Base-by-base conservation (phyloP, 2,329 filamentous ascomycete species). In the Exserohilum rostratum region DNA sequence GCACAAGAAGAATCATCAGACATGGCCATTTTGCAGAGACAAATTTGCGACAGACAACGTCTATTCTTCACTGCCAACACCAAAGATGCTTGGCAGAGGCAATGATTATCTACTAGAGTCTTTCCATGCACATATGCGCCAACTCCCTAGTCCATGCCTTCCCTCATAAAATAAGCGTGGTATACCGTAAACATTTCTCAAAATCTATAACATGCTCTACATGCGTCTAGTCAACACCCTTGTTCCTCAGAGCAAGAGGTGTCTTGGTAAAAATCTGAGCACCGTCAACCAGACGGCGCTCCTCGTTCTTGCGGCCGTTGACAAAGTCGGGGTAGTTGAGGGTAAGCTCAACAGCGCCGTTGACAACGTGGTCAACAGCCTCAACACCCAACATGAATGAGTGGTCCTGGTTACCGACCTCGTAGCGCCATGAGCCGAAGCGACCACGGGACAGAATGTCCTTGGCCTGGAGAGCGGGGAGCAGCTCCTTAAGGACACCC, bases 341-440 rank as follows among this genome's bases (percentile, higher is more conserved):
- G 29, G 93, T 96, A 72, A 96, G 81, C 83, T 97, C 93, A 40
- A 93, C 90, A 33, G 90, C 88, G 65, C 93, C 93, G 77, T 89
- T 93, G 78, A 93, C 86, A 72, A 96, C 91, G 80, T 91, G 87
- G 80, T 97, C 93, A 34, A 87, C 92, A 44, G 93, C 93, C 80
- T 97, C 93, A 17, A 96, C 93, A 74, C 93, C 93, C 60, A 96
- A 83, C 93, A 97, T 97, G 79, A 97, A 97, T 22, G 90, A 93
- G 84, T 97, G 93, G 79, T 97, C 93, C 84, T 96, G 92, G 85
- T 96, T 96, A 73, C 91, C 92, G 61, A 90, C 90, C 80, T 99
- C 95, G 82, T 99, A 99, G 74, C 91, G 86, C 95, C 95, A 99
- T 83, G 89, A 93, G 70, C 95, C 95, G 79, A 99, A 99, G 61